Evolutionary conservation across 2,329 filamentous ascomycete genomes (phyloP), one percentile per base, ranked within the genome.

Genomic region (Penicillium sp.): DNA sequence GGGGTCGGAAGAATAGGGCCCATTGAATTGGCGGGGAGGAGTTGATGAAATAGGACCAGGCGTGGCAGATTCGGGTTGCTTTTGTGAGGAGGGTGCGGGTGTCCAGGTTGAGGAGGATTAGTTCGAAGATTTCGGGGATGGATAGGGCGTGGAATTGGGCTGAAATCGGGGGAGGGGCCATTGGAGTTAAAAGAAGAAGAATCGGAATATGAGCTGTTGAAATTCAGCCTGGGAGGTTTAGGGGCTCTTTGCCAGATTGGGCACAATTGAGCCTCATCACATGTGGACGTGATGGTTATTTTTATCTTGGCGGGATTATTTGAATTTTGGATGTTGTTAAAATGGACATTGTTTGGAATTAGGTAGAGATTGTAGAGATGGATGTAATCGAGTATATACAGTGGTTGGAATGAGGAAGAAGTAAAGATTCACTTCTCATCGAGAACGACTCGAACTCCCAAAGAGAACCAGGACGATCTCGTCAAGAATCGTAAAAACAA

Each of bases 401-500:
- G 27, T 31, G 40, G 21, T 23, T 34, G 40, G 29, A 33, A 45
- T 4, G 39, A 15, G 36, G 23, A 31, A 33, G 7, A 9, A 39
- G 23, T 29, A n/a, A 33, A 15, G 16, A 19, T 21, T 16, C 21
- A 23, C 19, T 33, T 34, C 39, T 60, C 38, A 64, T 3, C 62
- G 59, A 40, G 54, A 36, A 34, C 60, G 57, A 43, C 49, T 51
- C 40, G 53, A 45, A 46, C 60, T 62, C 48, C 75, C 81, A 74
- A 90, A 90, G 53, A 90, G 70, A 31, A 88, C 80, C 52, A 84
- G 79, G 34, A 90, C 76, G 51, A 90, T 72, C 74, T 91, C 88
- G 72, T 91, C 88, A 59, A 91, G 72, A 56, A 91, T 81, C 2
- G 86, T 89, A 72, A 89, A 90, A 19, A 83, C 81, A 47, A 91